These are phyloP conservation scores for Trichoderma asperelloides DNA, from an alignment of 495 filamentous ascomycete genomes.

Conservation along the genomic window DNA sequence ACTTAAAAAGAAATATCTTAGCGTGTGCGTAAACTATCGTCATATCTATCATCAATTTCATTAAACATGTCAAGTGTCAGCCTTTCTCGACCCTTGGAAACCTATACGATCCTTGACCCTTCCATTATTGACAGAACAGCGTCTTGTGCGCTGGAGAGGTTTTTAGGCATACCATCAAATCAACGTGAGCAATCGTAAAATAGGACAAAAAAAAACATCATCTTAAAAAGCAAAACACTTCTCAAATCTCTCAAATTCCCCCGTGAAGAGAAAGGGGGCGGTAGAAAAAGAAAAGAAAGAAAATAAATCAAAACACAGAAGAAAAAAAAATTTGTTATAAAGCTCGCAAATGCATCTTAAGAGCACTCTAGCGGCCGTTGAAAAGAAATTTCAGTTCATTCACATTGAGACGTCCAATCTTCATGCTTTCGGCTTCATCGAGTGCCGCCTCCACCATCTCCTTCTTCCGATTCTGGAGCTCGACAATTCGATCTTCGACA, in stretches of 20 bases:
- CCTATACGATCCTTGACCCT: too few species aligned
- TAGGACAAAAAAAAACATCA: background rate
- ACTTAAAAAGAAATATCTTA: too few species aligned
- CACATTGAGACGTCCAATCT: conserved; percentile 50
- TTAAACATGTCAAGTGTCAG: too few species aligned
- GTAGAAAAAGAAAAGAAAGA: background rate
- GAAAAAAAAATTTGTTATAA: too few species aligned
- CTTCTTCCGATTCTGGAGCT: conserved; percentile 77
- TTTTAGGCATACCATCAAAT: too few species aligned
- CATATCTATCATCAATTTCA: too few species aligned
- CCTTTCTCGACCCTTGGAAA: too few species aligned
- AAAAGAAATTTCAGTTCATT: conserved; percentile 66
- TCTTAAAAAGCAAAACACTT: background rate
- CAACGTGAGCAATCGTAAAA: background rate
- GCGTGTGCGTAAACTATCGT: too few species aligned
- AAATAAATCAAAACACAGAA: background rate
- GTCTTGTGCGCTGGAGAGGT: too few species aligned
- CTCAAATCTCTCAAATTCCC: too few species aligned
- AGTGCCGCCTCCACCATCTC: conserved; percentile 71
- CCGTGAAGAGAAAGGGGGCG: background rate
- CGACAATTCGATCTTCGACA: conserved; percentile 83
- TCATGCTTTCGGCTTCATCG: conserved; percentile 65
- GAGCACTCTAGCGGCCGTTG: conserved; percentile 26
- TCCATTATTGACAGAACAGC: too few species aligned
- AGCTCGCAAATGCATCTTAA: background rate